Base-by-base conservation (phyloP, 2,329 filamentous ascomycete genomes). In the Nigrospora oryzae region DNA sequence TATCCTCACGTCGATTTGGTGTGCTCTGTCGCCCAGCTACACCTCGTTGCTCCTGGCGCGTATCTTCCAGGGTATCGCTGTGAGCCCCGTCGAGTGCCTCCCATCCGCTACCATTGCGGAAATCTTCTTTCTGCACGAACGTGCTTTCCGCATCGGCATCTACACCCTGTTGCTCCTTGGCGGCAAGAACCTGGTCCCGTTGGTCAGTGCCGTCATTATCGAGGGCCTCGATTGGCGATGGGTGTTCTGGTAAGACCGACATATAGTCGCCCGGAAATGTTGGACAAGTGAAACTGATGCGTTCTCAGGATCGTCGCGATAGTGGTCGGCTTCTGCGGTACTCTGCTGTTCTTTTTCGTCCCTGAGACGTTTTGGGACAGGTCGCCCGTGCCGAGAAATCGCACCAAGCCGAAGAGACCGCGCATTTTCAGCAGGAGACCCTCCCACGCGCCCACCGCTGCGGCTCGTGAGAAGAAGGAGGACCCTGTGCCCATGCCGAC, bases 281-380 rank as follows among this genome's bases (percentile, higher is more conserved):
- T 11, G 19, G 8, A 33, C 5, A 38, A 14, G 31, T 15, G 42
- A 48, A 42, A 43, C 37, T 11, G 38, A 28, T 28, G 23, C 23
- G 23, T 28, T 28, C 10, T 32, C 42, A 86, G 84, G 84, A 82
- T 95, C 45, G 81, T 95, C 38, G 80, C 89, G 1, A 86, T 95
- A 4, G 69, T 95, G 11, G 85, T 89, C 32, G 87, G 73, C 0
- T 77, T 87, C 40, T 83, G 81, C 48, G 75, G 82, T 34, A 61
- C 79, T 16, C 67, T 95, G 3, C 72, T 97, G 1, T 95, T 95
- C 61, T 73, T 96, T 47, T 95, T 95, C 55, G 87, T 95, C 0
- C 91, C 91, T 0, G 91, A 97, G 66, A 95, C 89, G 0, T 96
- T 95, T 53, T 97, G 91, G 91, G 89, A 96, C 62, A 75, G 91